Evolutionary conservation across 2,329 filamentous ascomycete species (phyloP).

Genomic region (Ceratocystis variospora): DNA sequence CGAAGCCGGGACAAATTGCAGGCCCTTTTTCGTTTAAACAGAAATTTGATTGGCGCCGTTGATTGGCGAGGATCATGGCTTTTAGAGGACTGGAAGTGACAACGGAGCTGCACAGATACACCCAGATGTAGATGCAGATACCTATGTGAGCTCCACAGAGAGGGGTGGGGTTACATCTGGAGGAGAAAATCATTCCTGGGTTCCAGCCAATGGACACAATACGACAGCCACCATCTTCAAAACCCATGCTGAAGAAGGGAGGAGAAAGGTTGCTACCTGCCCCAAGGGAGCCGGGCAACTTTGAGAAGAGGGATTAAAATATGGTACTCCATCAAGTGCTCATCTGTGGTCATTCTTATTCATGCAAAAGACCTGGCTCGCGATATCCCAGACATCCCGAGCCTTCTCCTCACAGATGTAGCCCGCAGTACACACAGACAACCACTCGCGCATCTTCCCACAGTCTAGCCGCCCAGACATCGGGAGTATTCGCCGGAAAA

Average conservation of each 20-base stretch:
- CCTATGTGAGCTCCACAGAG: too few relatives aligned
- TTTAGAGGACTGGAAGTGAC: not conserved
- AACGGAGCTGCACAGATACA: not conserved
- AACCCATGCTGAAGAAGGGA: not conserved
- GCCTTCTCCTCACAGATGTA: not conserved
- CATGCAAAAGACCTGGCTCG: not conserved
- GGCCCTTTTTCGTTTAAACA: not conserved
- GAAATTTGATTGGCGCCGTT: not conserved
- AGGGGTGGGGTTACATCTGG: too few relatives aligned
- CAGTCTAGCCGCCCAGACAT: not conserved
- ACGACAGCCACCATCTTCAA: not conserved
- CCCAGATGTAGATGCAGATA: not conserved
- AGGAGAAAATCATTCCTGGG: not conserved
- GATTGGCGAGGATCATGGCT: not conserved
- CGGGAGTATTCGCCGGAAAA: not conserved
- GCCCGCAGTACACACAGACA: not conserved
- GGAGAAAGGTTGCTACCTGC: not conserved
- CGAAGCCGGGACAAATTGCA: not conserved
- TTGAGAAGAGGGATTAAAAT: too few relatives aligned
- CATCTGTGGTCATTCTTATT: not conserved
- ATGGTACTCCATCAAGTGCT: not conserved
- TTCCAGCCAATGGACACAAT: not conserved
- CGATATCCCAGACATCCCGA: not conserved
- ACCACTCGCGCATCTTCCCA: not conserved
- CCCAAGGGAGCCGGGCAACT: not conserved